phyloP scores from a whole-genome alignment of 768 basidiomycete genomes.

The Tricholoma matsutake region DNA sequence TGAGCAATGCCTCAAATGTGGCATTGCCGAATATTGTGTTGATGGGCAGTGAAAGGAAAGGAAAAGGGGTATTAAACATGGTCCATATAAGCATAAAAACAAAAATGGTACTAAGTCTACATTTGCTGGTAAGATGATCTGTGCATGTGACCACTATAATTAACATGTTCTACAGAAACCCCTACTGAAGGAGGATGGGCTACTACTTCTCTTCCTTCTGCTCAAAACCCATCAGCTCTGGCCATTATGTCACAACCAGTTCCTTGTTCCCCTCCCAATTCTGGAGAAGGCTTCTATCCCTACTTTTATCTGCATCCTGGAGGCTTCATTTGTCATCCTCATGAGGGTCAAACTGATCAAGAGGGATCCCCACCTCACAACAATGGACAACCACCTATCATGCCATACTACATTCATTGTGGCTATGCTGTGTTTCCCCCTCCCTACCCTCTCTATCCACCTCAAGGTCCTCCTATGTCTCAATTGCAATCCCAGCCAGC shows the following conservation, averaged over 20 bases:
- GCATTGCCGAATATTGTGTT: slow-evolving; percentile 69
- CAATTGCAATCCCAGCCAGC: slow-evolving; percentile 14
- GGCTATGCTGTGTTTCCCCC: slow-evolving; percentile 33
- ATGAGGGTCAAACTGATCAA: slow-evolving; percentile 30
- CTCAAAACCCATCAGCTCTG: slow-evolving; percentile 7
- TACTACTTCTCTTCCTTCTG: neutral
- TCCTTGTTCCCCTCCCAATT: slow-evolving; percentile 21
- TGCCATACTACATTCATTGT: slow-evolving; percentile 39
- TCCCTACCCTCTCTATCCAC: slow-evolving; percentile 35
- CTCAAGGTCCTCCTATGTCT: slow-evolving; percentile 18
- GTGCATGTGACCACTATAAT: neutral
- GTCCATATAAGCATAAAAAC: slow-evolving; percentile 73
- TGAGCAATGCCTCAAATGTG: slow-evolving; percentile 87
- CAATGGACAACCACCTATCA: slow-evolving; percentile 34
- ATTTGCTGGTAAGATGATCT: slow-evolving; percentile 2
- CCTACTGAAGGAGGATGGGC: slow-evolving; percentile 27
- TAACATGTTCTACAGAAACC: slow-evolving; percentile 5
- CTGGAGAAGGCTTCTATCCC: slow-evolving; percentile 38
- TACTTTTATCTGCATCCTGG: slow-evolving; percentile 34
- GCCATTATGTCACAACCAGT: slow-evolving; percentile 29
- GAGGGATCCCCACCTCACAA: slow-evolving; percentile 13
- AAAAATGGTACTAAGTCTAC: slow-evolving; percentile 24
- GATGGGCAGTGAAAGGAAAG: slow-evolving; percentile 94
- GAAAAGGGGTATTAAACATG: slow-evolving; percentile 86
- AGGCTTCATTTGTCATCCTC: slow-evolving; percentile 29